Evolutionary conservation across 192 early-diverging fungal species (phyloP), one percentile per base, ranked within the genome.

Genomic region (Nowakowskiella sp.): DNA sequence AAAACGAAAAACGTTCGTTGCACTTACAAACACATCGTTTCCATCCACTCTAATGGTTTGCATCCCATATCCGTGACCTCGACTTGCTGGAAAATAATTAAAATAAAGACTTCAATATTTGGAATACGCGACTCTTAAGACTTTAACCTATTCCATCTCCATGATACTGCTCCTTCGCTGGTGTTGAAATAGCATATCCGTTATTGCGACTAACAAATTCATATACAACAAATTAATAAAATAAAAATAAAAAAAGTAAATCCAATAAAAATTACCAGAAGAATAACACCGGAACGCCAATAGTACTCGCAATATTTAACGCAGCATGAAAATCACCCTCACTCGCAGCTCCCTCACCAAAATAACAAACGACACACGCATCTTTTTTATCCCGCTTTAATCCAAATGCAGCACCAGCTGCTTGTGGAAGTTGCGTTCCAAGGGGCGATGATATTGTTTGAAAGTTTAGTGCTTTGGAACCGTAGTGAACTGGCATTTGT

Each of bases 401-500:
- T 0, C 91, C 93, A 63, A 96, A 99, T 6, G 88, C 95, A 7
- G 93, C 81, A 25, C 95, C 95, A 1, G 89, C 73, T 10, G 95
- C 95, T 68, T 99, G 95, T n/a, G 95, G 95, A 47, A 99, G 79
- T 68, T 99, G 95, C 7, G 95, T 95, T 28, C 85, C 93, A 47
- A 99, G 69, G 23, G 94, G 91, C 6, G 92, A 95, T 13, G 92
- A 95, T 43, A 97, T 97, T 4, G 92, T 94, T 69, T 95, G 92
- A 65, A 97, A 94, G 53, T 91, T 83, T 29, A 83, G 72, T 34
- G 80, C 82, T 54, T 79, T 82, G 28, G 81, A 81, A 4, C 91
- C 91, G 62, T 95, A 99, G 67, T 99, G 95, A 29, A 99, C 84
- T 25, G 95, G 95, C 95, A 99, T 99, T 67, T 99, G 95, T 16